phyloP scores from a whole-genome alignment of 2,329 filamentous ascomycete genomes.

The Neophaeococcomyces mojaviensis region DNA sequence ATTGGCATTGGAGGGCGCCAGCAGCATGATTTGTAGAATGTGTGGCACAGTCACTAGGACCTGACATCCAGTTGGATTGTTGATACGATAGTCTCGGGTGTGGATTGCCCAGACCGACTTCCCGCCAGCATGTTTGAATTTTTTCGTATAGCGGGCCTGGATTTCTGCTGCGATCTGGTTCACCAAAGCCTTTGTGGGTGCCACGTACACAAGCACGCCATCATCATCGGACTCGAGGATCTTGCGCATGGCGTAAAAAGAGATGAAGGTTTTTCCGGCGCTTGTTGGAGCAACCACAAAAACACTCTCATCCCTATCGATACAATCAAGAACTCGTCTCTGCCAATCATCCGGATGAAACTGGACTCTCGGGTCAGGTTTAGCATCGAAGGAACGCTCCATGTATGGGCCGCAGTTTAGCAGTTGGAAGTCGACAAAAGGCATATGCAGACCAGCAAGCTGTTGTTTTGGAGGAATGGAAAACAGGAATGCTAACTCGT shows the following conservation, averaged over 20 bases:
- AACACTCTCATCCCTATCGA: slow-evolving; percentile 62
- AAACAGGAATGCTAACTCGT: background rate
- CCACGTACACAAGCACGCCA: slow-evolving; percentile 68
- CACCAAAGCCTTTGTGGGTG: slow-evolving; percentile 72
- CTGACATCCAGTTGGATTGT: slow-evolving; percentile 62
- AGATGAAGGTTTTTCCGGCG: slow-evolving; percentile 76
- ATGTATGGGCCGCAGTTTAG: slow-evolving; percentile 64
- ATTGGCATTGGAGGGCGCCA: slow-evolving; percentile 57
- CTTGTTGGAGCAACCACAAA: slow-evolving; percentile 72
- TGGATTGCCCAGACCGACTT: slow-evolving; percentile 73
- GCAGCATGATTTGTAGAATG: slow-evolving; percentile 72
- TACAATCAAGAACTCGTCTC: slow-evolving; percentile 61
- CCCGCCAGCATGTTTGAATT: slow-evolving; percentile 49
- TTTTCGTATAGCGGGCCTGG: slow-evolving; percentile 65
- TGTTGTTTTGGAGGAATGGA: background rate
- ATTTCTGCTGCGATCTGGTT: slow-evolving; percentile 78
- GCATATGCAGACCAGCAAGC: slow-evolving; percentile 20
- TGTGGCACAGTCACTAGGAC: no score
- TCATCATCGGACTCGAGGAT: slow-evolving; percentile 61
- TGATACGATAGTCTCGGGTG: slow-evolving; percentile 67
- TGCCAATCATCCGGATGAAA: slow-evolving; percentile 76
- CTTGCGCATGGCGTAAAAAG: slow-evolving; percentile 76
- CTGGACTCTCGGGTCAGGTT: slow-evolving; percentile 58
- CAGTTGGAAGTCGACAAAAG: slow-evolving; percentile 57
- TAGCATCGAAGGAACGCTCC: slow-evolving; percentile 64